Base-by-base conservation (phyloP, 108 stramenopile genomes). In the Thalassiosira profunda region DNA sequence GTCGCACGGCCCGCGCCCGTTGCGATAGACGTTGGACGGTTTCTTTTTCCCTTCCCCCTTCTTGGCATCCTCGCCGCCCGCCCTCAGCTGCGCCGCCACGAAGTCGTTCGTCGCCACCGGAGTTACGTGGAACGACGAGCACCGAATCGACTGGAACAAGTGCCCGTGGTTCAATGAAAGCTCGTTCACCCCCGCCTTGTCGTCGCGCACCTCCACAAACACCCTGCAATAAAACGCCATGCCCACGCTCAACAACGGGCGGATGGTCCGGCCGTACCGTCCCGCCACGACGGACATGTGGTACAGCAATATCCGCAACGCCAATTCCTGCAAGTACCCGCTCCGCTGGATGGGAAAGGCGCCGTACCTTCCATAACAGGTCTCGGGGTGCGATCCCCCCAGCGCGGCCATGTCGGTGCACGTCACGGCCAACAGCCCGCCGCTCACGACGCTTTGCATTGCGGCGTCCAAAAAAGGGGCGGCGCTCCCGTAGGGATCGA, bases 401-500 rank as follows among this genome's bases (percentile, higher is more conserved):
- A 99, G 70, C 20, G 97, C 98, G 2, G 95, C 90, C 97, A 99
- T 97, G 66, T 99, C 99, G 21, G 99, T 99, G 70, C 96, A 98
- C 0, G 99, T 99, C 34, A 99, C 76, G 68, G 92, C 92, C 45
- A 99, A 46, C 28, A 99, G 63, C 15, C 99, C 99, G 12, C 98
- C 98, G 47, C 90, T 83, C 29, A 63, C 73, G 2, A 99, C 86
- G 30, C 87, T 71, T 82, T 97, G 95, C n/a, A 99, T 83, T 3
- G 98, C 96, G 4, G 84, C 87, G 73, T 99, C 99, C 10, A 98
- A 56, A 66, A 99, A 99, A 5, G 98, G 97, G 7, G 97, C 94
- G 28, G 97, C 95, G n/a, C 86, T 80, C 0, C 99, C 99, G 73
- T 99, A 99, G 12, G 99, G 99, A 79, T 99, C 99, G 20, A 99